phyloP scores from a whole-genome alignment of 106 monocot species.

The Dendrobium nobile region DNA sequence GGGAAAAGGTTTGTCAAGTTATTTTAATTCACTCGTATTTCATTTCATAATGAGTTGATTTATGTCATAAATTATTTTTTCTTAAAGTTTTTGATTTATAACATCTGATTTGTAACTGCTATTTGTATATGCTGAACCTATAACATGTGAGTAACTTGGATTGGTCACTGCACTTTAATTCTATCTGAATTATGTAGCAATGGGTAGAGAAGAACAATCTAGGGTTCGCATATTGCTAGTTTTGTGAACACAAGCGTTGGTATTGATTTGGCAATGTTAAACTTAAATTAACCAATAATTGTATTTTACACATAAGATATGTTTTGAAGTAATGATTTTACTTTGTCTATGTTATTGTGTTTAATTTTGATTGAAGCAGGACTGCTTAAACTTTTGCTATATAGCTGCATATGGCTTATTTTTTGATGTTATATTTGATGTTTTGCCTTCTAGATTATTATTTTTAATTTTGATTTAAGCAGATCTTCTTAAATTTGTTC shows the following conservation, averaged over 20 bases:
- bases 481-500: no score
- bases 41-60: not conserved
- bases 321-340: not conserved
- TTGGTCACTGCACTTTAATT: no score
- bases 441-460: no score
- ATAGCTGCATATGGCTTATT: no score
- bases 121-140: not conserved
- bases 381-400: no score
- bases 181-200: no score
- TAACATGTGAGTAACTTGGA: not conserved
- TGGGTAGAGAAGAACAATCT: no score
- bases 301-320: not conserved
- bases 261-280: not conserved
- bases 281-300: not conserved
- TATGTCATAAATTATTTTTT: not conserved
- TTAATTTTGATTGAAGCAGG: not conserved
- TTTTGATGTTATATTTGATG: not conserved
- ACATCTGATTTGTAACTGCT: not conserved
- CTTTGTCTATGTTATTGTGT: not conserved
- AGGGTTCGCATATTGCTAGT: no score
- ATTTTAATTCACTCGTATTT: not conserved
- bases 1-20: conserved; percentile 56
- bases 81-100: not conserved
- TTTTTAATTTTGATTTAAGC: no score
- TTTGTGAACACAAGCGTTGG: no score